These are phyloP conservation scores for Paramyrothecium sp. DNA, from an alignment of 2,329 filamentous ascomycete genomes.

Conservation along the genomic window DNA sequence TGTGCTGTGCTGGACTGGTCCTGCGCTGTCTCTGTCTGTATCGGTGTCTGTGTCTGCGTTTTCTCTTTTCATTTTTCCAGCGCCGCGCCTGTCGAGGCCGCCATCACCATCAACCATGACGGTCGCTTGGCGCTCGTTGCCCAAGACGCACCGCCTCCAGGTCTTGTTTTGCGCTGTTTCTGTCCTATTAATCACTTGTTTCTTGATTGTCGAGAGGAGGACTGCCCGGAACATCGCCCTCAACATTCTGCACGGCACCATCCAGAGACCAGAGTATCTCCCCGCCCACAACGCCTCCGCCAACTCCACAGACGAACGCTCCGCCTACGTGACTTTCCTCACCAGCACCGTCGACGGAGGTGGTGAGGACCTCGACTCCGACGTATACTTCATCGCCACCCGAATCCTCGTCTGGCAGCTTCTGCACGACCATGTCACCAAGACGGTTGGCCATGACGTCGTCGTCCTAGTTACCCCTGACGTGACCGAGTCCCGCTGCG, in stretches of 20 bases:
- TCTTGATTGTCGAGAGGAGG: neutral
- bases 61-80: too few relatives aligned
- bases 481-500: slow-evolving; percentile 1
- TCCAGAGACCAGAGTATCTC: slow-evolving; percentile 1
- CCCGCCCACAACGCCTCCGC: neutral
- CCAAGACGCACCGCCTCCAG: neutral
- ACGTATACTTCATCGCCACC: slow-evolving; percentile 5
- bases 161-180: neutral
- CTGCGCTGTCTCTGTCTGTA: too few relatives aligned
- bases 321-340: slow-evolving; percentile 2
- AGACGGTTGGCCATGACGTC: neutral
- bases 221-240: neutral
- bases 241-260: neutral
- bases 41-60: too few relatives aligned
- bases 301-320: neutral
- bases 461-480: slow-evolving; percentile 2
- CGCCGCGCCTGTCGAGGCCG: too few relatives aligned
- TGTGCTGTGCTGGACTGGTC: too few relatives aligned
- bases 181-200: neutral
- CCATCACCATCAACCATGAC: neutral
- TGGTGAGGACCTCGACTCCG: slow-evolving; percentile 1
- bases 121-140: neutral
- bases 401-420: slow-evolving; percentile 4
- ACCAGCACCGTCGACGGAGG: neutral
- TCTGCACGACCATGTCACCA: slow-evolving; percentile 3